Evolutionary conservation across 2,329 filamentous ascomycete species (phyloP).

Genomic region (Colletotrichum gloeosporioides): DNA sequence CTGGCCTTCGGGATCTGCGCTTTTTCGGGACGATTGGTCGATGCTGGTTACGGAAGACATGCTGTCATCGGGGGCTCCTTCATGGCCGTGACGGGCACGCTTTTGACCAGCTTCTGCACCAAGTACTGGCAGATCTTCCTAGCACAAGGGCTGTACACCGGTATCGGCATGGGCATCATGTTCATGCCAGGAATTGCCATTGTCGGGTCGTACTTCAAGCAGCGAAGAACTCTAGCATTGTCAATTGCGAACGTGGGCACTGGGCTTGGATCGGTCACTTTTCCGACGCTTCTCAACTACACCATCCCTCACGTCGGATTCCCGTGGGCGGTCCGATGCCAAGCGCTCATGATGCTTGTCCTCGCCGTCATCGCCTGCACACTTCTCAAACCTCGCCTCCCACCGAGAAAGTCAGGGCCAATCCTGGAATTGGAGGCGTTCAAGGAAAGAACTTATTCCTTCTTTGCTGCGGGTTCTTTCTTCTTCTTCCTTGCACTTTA

Average conservation of each 20-base stretch:
- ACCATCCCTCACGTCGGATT: constrained; percentile 67
- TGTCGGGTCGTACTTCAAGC: constrained; percentile 65
- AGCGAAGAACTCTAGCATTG: constrained; percentile 64
- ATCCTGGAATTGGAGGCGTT: constrained; percentile 57
- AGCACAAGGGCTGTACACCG: constrained; percentile 61
- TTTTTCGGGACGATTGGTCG: constrained; percentile 45
- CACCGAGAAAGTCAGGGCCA: constrained; percentile 53
- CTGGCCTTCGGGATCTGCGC: constrained; percentile 45
- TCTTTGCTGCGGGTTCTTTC: constrained; percentile 39
- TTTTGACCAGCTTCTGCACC: constrained; percentile 47
- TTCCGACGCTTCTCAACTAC: constrained; percentile 61
- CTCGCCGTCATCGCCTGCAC: constrained; percentile 41
- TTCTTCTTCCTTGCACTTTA: constrained; percentile 55
- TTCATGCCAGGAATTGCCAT: constrained; percentile 60
- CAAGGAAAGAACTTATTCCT: constrained; percentile 49
- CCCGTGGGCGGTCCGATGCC: constrained; percentile 66
- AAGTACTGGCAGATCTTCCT: constrained; percentile 55
- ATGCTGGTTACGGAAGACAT: constrained; percentile 43
- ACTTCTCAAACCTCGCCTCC: constrained; percentile 53
- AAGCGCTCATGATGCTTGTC: constrained; percentile 64
- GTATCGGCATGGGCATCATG: constrained; percentile 59
- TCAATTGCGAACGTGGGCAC: constrained; percentile 65
- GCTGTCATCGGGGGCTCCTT: constrained; percentile 39
- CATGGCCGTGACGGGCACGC: constrained; percentile 50
- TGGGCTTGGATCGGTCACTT: constrained; percentile 67